phyloP scores from a whole-genome alignment of 2,329 filamentous ascomycete genomes.

The Chalaropsis ovoidea region DNA sequence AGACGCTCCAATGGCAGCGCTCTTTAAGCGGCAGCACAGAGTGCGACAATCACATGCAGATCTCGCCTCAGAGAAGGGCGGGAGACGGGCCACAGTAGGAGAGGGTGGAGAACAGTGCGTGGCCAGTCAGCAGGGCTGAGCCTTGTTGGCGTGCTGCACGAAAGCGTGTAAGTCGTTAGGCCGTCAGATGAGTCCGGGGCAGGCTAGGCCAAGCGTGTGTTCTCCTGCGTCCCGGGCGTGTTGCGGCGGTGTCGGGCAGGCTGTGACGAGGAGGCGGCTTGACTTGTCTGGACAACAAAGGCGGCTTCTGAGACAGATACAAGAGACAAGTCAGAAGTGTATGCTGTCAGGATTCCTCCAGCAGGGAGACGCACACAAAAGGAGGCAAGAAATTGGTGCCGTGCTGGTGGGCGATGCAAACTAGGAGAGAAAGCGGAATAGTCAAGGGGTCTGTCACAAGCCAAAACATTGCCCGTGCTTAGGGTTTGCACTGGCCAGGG shows the following conservation, averaged over 20 bases:
- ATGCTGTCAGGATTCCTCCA: not conserved
- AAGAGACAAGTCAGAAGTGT: not conserved
- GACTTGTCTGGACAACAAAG: not conserved
- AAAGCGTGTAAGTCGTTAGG: not conserved
- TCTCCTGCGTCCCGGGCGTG: too few species aligned
- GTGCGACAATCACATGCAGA: slow-evolving; percentile 2
- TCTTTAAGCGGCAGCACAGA: not conserved
- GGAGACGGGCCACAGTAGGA: too few species aligned
- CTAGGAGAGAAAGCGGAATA: slow-evolving; percentile 6
- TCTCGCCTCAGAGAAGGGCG: not conserved
- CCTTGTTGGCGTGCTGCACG: not conserved
- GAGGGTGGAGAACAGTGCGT: too few species aligned
- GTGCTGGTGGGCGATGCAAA: not conserved
- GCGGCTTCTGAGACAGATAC: not conserved
- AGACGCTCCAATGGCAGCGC: slow-evolving; percentile 2
- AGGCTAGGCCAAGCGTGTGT: too few species aligned
- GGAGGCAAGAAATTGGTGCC: not conserved
- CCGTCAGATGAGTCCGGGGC: too few species aligned
- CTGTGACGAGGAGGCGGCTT: not conserved
- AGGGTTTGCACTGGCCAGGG: not conserved
- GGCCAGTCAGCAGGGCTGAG: not conserved
- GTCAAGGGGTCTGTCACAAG: slow-evolving; percentile 12
- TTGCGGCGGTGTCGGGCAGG: not conserved
- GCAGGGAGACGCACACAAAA: not conserved
- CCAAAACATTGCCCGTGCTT: not conserved